Percentiles rank a stretch among this genome's conserved stretches.
Conservation (phyloP, 1,139 yeast genomes). For the Lodderomyces elongisporus region DNA sequence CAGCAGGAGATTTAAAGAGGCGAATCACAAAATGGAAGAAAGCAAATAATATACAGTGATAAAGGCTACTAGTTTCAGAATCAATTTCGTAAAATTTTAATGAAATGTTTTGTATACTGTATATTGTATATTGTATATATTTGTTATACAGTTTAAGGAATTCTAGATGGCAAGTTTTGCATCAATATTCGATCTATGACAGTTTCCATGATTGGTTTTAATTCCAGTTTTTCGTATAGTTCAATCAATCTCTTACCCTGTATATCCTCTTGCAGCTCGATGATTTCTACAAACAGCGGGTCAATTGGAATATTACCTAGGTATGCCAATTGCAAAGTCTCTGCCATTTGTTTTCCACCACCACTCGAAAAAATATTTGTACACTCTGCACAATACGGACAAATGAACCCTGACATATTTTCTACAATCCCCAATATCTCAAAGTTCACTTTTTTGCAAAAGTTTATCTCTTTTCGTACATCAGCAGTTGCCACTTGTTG, state of each 20-base stretch:
- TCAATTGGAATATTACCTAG: slow-evolving; percentile 91
- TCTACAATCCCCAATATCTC: slow-evolving; percentile 41
- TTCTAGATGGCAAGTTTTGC: slow-evolving; percentile 31
- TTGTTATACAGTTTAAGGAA: slow-evolving; percentile 1
- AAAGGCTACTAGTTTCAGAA: too few relatives aligned
- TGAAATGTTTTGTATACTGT: too few relatives aligned
- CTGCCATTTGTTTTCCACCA: slow-evolving; percentile 78
- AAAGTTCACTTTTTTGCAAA: slow-evolving; percentile 42
- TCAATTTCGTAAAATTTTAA: neutral
- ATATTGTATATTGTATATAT: too few relatives aligned
- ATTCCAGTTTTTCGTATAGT: slow-evolving; percentile 32
- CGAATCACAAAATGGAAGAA: slow-evolving; percentile 66
- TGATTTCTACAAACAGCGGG: slow-evolving; percentile 80
- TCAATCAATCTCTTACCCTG: slow-evolving; percentile 25
- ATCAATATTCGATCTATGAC: slow-evolving; percentile 46
- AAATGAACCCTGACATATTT: slow-evolving; percentile 47
- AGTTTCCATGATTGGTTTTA: slow-evolving; percentile 45
- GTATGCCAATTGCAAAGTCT: slow-evolving; percentile 55
- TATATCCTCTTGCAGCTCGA: slow-evolving; percentile 49
- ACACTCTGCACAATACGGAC: slow-evolving; percentile 83
- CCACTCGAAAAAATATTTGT: slow-evolving; percentile 90
- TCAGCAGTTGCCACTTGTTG: slow-evolving; percentile 54
- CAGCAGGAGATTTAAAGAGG: slow-evolving; percentile 75
- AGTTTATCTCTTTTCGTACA: slow-evolving; percentile 46
- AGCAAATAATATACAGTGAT: slow-evolving; percentile 19